A percentile compares a stretch with the other conserved stretches of the same genome.
phyloP scores from a whole-genome alignment of 1,284 basidiomycete genomes.

The Microbotryum silenes-acaulis region DNA sequence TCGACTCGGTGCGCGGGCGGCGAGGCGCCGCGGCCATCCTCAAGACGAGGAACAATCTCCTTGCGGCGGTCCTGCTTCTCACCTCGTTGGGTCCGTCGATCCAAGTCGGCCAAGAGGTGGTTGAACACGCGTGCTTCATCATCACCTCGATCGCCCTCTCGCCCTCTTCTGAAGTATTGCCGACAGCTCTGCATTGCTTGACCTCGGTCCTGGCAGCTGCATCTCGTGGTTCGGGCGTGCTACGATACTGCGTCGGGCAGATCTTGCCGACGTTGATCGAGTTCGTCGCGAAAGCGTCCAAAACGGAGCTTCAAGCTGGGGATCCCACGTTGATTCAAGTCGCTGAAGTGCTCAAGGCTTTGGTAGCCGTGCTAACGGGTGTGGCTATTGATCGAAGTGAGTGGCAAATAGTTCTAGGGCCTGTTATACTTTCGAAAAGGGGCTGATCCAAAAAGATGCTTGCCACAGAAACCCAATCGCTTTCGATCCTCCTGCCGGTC shows the following conservation, averaged over 20 bases:
- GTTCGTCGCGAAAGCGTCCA: conserved; percentile 54
- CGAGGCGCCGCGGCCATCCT: conserved; percentile 65
- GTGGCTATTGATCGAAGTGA: conserved; percentile 58
- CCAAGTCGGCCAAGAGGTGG: conserved; percentile 61
- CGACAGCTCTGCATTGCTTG: conserved; percentile 83
- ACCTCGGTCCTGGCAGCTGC: conserved; percentile 68
- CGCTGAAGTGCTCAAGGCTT: conserved; percentile 72
- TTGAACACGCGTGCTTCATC: conserved; percentile 77
- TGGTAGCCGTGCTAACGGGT: conserved; percentile 57
- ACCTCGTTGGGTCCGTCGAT: conserved; percentile 65
- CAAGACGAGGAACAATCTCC: conserved; percentile 85
- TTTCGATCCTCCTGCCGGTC: conserved; percentile 71
- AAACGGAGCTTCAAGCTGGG: neutral
- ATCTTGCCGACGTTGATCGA: conserved; percentile 72
- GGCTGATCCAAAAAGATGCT: too few species aligned
- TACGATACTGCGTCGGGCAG: conserved; percentile 63
- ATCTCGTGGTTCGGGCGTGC: conserved; percentile 52
- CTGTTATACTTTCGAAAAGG: neutral
- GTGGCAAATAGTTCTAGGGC: conserved; percentile 35
- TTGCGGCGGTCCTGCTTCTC: conserved; percentile 75
- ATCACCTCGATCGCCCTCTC: conserved; percentile 64
- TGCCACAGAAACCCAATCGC: conserved; percentile 58
- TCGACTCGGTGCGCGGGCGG: conserved; percentile 87
- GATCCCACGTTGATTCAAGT: conserved; percentile 37
- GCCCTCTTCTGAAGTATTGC: conserved; percentile 62